Evolutionary conservation across 129 eudicot genomes (phyloP).

Genomic region (Ambrosia artemisiifolia): DNA sequence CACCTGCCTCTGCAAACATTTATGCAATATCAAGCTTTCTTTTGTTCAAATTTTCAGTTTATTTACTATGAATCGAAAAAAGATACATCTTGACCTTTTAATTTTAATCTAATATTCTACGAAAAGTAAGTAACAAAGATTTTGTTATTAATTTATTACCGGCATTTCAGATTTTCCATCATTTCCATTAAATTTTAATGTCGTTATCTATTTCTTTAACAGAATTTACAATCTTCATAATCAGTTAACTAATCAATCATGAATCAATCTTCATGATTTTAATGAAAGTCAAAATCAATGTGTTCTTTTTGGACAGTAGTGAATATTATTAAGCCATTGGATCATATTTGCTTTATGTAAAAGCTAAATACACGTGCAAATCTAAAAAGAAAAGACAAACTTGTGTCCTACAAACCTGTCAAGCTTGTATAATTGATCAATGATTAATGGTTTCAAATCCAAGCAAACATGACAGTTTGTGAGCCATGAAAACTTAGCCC

Average conservation of each 20-base stretch:
- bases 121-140: background rate
- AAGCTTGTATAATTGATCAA: slow-evolving; percentile 23
- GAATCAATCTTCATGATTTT: slow-evolving; percentile 14
- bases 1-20: slow-evolving; percentile 49
- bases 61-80: background rate
- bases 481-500: background rate
- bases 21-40: background rate
- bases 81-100: no score
- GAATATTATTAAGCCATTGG: slow-evolving; percentile 5
- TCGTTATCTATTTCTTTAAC: background rate
- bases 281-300: slow-evolving; percentile 13
- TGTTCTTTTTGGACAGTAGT: slow-evolving; percentile 32
- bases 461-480: slow-evolving; percentile 11
- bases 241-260: background rate
- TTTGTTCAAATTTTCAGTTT: background rate
- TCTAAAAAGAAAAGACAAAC: slow-evolving; percentile 16
- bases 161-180: background rate
- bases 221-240: slow-evolving; percentile 18
- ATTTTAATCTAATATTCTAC: no score
- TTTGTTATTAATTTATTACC: background rate
- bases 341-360: slow-evolving; percentile 36
- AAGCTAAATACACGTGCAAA: slow-evolving; percentile 34
- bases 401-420: slow-evolving; percentile 22
- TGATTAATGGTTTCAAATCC: slow-evolving; percentile 8
- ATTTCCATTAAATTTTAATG: slow-evolving; percentile 5